Base-by-base conservation (phyloP, 177 flowering plant genomes). In the Tripterygium wilfordii region DNA sequence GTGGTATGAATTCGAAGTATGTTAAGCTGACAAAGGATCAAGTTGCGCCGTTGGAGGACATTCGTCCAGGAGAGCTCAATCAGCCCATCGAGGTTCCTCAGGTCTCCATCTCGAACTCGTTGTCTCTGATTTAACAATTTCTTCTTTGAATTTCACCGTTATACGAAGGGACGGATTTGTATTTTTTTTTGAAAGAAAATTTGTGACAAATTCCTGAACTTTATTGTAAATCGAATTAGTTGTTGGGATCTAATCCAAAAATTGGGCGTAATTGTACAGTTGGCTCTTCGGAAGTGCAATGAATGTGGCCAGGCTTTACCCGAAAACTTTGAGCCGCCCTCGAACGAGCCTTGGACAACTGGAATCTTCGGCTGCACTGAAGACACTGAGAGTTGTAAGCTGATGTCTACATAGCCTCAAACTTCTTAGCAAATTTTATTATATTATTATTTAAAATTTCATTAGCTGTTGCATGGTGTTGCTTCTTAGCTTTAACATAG, bases 221-320 rank as follows among this genome's bases (percentile, higher is more conserved):
- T n/a, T n/a, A n/a, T n/a, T n/a, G n/a, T n/a, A n/a, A n/a, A n/a
- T n/a, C n/a, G n/a, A n/a, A n/a, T n/a, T n/a, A n/a, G n/a, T n/a
- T n/a, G n/a, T n/a, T n/a, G n/a, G n/a, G n/a, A n/a, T n/a, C n/a
- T n/a, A n/a, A n/a, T n/a, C n/a, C n/a, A n/a, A n/a, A n/a, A n/a
- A n/a, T n/a, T 32, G 8, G 40, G 18, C 13, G 21, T 43, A 3
- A 24, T 38, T 56, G 44, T 6, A 49, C 76, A 91, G 96, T 61
- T 85, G 64, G 41, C 24, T 35, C 87, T 72, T 30, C 80, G 63
- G 2, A 77, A 62, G 67, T 92, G 98, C 56, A 31, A 32, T 19
- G 91, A 89, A 62, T 92, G 99, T 62, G 91, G 96, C 20, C 99
- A 92, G 60, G 52, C 83, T 8, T 74, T 89, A 38, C 99, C 97